Evolutionary conservation across 192 early-diverging fungal genomes (phyloP).

Genomic region (Chytriomyces sp.): DNA sequence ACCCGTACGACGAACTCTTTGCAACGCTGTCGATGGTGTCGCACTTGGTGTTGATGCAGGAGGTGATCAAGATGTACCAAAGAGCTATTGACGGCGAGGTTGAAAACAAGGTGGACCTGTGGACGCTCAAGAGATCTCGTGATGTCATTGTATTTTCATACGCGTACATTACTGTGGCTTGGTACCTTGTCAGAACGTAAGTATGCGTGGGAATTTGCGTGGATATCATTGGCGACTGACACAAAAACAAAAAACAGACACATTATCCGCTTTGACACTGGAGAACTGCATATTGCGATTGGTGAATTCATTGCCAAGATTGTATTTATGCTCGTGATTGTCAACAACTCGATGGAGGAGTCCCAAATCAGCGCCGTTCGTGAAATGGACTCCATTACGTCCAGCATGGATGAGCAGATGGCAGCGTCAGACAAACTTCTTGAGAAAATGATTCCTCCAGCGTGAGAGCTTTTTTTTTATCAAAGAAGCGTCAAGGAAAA

Average conservation of each 20-base stretch:
- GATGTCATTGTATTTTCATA: constrained; percentile 30
- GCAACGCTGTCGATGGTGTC: constrained; percentile 3
- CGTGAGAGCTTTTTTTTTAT: neutral
- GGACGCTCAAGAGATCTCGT: constrained; percentile 26
- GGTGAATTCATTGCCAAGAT: constrained; percentile 48
- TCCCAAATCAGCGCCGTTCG: constrained; percentile 38
- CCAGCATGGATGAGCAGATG: too few species aligned
- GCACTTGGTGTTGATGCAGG: constrained; percentile 15
- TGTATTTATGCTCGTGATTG: constrained; percentile 46
- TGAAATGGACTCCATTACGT: neutral
- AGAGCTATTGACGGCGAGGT: constrained; percentile 27
- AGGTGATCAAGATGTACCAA: constrained; percentile 32
- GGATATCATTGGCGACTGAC: too few species aligned
- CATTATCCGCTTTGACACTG: constrained; percentile 17
- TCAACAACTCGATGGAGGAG: constrained; percentile 52
- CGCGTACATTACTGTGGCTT: constrained; percentile 35
- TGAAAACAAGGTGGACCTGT: constrained; percentile 20
- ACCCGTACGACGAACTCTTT: constrained; percentile 40
- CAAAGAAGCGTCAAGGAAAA: neutral
- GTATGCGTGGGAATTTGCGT: too few species aligned
- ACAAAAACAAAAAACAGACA: too few species aligned
- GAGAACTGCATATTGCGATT: constrained; percentile 35
- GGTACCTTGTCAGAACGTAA: constrained; percentile 27
- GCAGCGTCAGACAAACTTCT: too few species aligned
- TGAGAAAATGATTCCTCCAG: constrained; percentile 8